Base-by-base conservation (phyloP, 768 basidiomycete genomes). In the Leucocoprinus leucothites region DNA sequence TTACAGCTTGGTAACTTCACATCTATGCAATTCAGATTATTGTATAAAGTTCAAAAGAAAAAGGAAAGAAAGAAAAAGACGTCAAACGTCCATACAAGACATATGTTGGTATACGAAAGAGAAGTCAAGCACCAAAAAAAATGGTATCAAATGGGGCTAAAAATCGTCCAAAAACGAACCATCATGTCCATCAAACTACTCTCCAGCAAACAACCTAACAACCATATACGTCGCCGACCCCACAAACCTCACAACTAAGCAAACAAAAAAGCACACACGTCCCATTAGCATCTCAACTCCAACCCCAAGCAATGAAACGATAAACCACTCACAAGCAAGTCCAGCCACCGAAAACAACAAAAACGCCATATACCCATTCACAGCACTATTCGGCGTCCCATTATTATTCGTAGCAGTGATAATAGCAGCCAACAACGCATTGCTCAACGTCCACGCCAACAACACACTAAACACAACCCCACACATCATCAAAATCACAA, bases 341-440 rank as follows among this genome's bases (percentile, higher is more conserved):
- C 90, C 85, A 4, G 89, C 90, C 43, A 96, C 92, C 1, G 91
- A 91, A 71, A 86, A 94, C 53, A 98, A 69, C 57, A 97, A 74
- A 67, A 94, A 92, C 14, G 86, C 82, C 87, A 96, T 89, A 66
- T 96, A 96, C 1, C 91, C 91, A 53, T 83, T 85, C 2, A 94
- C 89, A 25, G 84, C 77, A 1, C 67, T 68, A 24, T 74, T 73
- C 1, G 82, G 81, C 18, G 78, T 72, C 6, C 59, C 55, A 18
- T 42, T 43, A 19, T 66, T 66, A 44, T 68, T 72, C 26, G 77
- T 68, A 1, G 85, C 89, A 84, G 86, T 78, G 42, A 96, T 85
- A 31, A 78, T 78, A 38, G 91, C 90, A 1, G 82, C 91, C 3
- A 96, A 74, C 22, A 91, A 72, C 9, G 86, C 87, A 70, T 97